Conservation (phyloP, 2,329 filamentous ascomycete genomes). For the Monosporascus sp. region DNA sequence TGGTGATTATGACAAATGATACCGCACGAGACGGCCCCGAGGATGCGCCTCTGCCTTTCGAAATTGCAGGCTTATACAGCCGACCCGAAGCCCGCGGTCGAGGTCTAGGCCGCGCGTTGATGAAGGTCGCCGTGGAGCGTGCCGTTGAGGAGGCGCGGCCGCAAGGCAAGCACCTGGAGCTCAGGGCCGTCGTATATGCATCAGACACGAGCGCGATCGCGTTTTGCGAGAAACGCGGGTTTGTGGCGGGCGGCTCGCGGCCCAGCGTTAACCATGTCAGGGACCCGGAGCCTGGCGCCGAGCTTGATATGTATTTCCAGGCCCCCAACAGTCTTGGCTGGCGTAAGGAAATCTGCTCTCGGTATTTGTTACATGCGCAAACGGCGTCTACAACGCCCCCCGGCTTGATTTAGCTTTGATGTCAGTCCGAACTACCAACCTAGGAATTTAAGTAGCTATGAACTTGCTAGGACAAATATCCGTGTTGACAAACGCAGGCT, state of each 20-base stretch:
- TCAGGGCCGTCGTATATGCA: slow-evolving; percentile 30
- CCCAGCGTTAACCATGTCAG: slow-evolving; percentile 16
- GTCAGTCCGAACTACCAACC: too few relatives aligned
- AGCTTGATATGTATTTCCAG: slow-evolving; percentile 20
- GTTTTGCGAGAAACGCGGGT: slow-evolving; percentile 32
- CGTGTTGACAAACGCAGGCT: too few relatives aligned
- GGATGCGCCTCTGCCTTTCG: slow-evolving; percentile 20
- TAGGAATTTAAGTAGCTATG: too few relatives aligned
- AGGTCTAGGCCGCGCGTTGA: slow-evolving; percentile 29
- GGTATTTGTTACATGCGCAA: too few relatives aligned
- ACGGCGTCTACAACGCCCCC: too few relatives aligned
- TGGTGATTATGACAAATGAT: slow-evolving; percentile 6
- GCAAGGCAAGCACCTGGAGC: slow-evolving; percentile 16
- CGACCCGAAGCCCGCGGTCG: slow-evolving; percentile 29
- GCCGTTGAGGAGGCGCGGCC: slow-evolving; percentile 16
- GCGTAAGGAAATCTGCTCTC: too few relatives aligned
- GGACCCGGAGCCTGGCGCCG: slow-evolving; percentile 4
- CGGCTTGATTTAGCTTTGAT: too few relatives aligned
- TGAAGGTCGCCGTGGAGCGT: slow-evolving; percentile 22
- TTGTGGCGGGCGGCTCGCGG: slow-evolving; percentile 16
- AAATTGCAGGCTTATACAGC: slow-evolving; percentile 34
- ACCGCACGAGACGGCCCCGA: neutral
- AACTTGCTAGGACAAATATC: too few relatives aligned
- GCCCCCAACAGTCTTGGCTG: too few relatives aligned
- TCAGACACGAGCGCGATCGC: slow-evolving; percentile 27